Evolutionary conservation across 1,139 yeast species (phyloP), one percentile per base, ranked within the genome.

Genomic region (Suhomyces coccinellae): DNA sequence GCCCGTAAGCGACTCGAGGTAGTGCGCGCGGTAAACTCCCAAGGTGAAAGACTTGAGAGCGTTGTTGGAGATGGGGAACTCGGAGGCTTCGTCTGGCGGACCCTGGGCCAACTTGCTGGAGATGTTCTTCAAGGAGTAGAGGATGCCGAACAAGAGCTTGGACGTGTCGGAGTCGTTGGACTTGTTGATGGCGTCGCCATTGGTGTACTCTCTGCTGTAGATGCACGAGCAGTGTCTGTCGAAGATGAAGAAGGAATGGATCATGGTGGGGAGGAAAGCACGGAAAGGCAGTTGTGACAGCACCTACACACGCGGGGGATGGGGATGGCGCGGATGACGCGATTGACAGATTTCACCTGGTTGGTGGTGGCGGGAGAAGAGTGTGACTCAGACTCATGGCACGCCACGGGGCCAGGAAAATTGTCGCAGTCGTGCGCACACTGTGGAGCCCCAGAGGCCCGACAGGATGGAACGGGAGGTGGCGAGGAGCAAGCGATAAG

Each of bases 141-240:
- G 71, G 40, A 88, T 82, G n/a, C 99, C 99, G 61, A 89, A 93
- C 15, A 93, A 71, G 36, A 93, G 76, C 61, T 93, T 87, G 11
- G 93, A 83, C 13, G 80, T 73, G 57, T 86, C 85, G 34, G 82
- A 82, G 44, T 77, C 75, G 58, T 81, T 83, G 48, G 73, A 77
- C 22, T 73, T 69, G 57, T 85, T 85, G 40, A 77, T 69, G 43
- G 43, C 43, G 34, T 47, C 47, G 31, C 55, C 48, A 45, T 57
- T 63, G 16, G 63, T 70, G 72, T 79, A 86, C 58, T 85, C 90
- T 36, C 93, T 67, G 54, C 76, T 79, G 65, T 80, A 87, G 33
- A 87, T 79, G 58, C 95, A 87, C 53, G 82, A 82, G 67, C 96
- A 87, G 62, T 91, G 97, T 59, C 95, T 79, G 61, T 91, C 97